Evolutionary conservation across 2,329 filamentous ascomycete species (phyloP).

Genomic region (Ascosphaera pollenicola): DNA sequence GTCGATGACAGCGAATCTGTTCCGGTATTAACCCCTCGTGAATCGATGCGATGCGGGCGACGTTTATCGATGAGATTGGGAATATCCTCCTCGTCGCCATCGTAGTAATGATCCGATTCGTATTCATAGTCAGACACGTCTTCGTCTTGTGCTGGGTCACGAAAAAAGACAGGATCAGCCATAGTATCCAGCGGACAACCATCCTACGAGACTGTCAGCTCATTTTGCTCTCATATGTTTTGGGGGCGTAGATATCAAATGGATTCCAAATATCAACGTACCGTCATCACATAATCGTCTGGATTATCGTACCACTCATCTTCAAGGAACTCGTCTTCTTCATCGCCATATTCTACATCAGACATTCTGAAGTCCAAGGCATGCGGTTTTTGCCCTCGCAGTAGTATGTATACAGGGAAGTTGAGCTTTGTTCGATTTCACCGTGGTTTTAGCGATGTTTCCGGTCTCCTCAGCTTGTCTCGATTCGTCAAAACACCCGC

Average conservation of each 20-base stretch:
- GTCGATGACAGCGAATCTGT: background rate
- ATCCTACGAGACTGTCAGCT: conserved; percentile 12
- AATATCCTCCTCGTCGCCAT: conserved; percentile 12
- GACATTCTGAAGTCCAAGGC: background rate
- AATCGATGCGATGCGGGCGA: background rate
- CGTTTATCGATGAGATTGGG: background rate
- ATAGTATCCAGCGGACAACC: conserved; percentile 21
- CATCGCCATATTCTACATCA: background rate
- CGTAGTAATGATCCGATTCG: conserved; percentile 23
- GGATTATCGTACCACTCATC: conserved; percentile 1
- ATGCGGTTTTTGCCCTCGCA: too few relatives aligned
- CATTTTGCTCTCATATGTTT: too few relatives aligned
- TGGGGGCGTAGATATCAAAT: background rate
- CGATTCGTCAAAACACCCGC: background rate
- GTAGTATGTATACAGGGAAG: too few relatives aligned
- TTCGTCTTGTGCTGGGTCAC: conserved; percentile 18
- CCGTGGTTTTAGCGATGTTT: too few relatives aligned
- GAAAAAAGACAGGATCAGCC: conserved; percentile 18
- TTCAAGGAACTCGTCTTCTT: background rate
- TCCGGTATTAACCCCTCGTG: background rate
- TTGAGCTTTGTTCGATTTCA: too few relatives aligned
- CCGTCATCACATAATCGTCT: background rate
- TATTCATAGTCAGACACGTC: conserved; percentile 24
- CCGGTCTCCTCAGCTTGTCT: too few relatives aligned
- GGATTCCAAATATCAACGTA: background rate